Base-by-base conservation (phyloP, 2,329 filamentous ascomycete species). In the Karstenula rhodostoma region DNA sequence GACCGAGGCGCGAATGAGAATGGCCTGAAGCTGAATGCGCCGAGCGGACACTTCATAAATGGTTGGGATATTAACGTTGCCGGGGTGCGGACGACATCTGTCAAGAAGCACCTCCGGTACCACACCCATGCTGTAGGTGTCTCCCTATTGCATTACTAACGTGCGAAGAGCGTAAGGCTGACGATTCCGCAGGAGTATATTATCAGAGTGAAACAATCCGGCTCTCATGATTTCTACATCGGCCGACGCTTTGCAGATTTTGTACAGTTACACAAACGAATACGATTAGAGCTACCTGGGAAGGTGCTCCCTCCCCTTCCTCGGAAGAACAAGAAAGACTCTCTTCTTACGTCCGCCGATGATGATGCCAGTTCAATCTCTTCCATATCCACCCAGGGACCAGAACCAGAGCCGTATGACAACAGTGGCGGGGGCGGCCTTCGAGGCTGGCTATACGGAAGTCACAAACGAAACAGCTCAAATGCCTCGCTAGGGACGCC, bases 11-110 rank as follows among this genome's bases (percentile, higher is more conserved):
- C 95, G 46, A 96, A 97, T 73, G 94, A 97, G 61, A 91, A 93
- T 23, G 94, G 95, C 0, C 84, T 99, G 55, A 85, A 96, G 60
- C 88, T 93, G 60, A 96, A 94, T 46, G 83, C 94, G 64, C 95
- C 95, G 0, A 92, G 97, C 76, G 95, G 95, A 4, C 90, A 97
- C 77, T 90, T 89, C 64, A 91, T 97, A 72, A 94, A 99, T 75
- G 93, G 93, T 32, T 98, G 95, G 95, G 95, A 98, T 76, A 89
- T 97, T 67, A 99, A 99, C 75, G 90, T 99, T 52, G 92, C 94
- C 12, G 93, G 90, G 43, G 95, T 98, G 52, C 87, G 94, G 63
- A 89, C 92, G 27, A 90, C 87, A 2, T 89, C 88, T 8, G 84
- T 93, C 55, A 96, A 94, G 83, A 88, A 93, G 72, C 96, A 93